phyloP scores from a whole-genome alignment of 371 early-diverging fungal species.

The Mucor circinelloides region DNA sequence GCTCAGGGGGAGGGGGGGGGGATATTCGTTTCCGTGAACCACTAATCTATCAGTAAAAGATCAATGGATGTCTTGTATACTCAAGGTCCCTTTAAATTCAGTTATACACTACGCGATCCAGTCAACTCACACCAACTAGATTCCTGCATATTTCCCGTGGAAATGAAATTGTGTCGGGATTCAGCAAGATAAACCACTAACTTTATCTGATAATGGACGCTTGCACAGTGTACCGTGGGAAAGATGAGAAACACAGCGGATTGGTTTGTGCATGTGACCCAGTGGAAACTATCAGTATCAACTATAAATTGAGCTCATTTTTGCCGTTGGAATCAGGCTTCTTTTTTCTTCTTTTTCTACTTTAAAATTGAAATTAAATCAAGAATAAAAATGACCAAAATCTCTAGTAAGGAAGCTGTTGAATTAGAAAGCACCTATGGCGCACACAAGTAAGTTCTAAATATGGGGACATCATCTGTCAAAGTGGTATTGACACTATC shows the following conservation, averaged over 20 bases:
- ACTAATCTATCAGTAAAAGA: background rate
- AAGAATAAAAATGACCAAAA: constrained; percentile 11
- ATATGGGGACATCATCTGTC: background rate
- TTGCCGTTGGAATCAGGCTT: background rate
- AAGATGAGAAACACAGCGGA: background rate
- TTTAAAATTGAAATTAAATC: background rate
- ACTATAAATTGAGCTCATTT: background rate
- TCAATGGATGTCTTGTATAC: background rate
- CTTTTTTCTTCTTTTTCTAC: constrained; percentile 10
- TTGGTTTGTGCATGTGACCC: constrained; percentile 3
- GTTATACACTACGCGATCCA: background rate
- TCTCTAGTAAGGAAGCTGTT: constrained; percentile 61
- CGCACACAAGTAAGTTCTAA: constrained; percentile 80
- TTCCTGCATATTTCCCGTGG: background rate
- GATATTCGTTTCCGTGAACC: background rate
- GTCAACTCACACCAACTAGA: background rate
- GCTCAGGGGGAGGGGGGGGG: too few species aligned
- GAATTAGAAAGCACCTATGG: constrained; percentile 75
- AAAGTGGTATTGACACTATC: constrained; percentile 84
- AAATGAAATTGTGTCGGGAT: background rate
- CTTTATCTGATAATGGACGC: background rate
- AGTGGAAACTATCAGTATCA: background rate
- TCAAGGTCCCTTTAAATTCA: background rate
- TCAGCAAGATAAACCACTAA: background rate
- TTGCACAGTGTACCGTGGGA: constrained; percentile 1